Percentiles rank a stretch among this genome's conserved stretches.
These are phyloP conservation scores for Cryptococcus sp. DNA, from an alignment of 1,284 basidiomycete species.

Conservation along the genomic window DNA sequence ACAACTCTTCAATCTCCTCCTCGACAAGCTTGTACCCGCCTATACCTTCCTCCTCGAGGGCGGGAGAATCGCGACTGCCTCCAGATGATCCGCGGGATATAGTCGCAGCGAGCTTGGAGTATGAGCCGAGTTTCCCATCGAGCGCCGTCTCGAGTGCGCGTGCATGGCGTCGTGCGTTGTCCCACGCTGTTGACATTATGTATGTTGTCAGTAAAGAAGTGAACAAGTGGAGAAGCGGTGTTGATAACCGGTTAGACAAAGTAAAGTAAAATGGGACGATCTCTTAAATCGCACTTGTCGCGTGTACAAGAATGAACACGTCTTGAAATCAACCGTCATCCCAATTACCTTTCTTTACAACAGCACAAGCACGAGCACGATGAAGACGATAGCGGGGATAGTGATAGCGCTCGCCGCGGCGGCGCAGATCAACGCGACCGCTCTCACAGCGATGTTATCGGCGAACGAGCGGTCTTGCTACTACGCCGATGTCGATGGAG, in stretches of 20 bases:
- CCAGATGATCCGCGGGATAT: constrained; percentile 58
- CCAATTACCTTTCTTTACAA: too few relatives aligned
- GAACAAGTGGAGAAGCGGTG: neutral
- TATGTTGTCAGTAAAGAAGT: neutral
- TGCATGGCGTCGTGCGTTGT: constrained; percentile 72
- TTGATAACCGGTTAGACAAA: neutral
- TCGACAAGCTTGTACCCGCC: constrained; percentile 70
- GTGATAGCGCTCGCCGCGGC: constrained; percentile 8
- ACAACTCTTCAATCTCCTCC: constrained; percentile 77
- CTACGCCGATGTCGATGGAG: constrained; percentile 86
- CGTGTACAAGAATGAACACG: too few relatives aligned
- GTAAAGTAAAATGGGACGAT: too few relatives aligned
- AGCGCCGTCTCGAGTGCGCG: constrained; percentile 87
- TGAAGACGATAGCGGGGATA: constrained; percentile 8
- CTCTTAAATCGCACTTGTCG: too few relatives aligned
- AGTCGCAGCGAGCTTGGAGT: constrained; percentile 77
- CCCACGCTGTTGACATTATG: constrained; percentile 50
- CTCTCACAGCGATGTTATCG: constrained; percentile 81
- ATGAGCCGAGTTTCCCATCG: constrained; percentile 84
- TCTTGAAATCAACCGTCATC: too few relatives aligned
- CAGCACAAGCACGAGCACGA: neutral
- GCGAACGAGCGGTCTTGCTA: constrained; percentile 90
- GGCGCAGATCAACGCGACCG: constrained; percentile 56
- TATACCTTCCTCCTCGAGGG: constrained; percentile 63
- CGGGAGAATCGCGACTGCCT: constrained; percentile 40